phyloP scores from a whole-genome alignment of 805 yeast species.

The Candida glaebosa region DNA sequence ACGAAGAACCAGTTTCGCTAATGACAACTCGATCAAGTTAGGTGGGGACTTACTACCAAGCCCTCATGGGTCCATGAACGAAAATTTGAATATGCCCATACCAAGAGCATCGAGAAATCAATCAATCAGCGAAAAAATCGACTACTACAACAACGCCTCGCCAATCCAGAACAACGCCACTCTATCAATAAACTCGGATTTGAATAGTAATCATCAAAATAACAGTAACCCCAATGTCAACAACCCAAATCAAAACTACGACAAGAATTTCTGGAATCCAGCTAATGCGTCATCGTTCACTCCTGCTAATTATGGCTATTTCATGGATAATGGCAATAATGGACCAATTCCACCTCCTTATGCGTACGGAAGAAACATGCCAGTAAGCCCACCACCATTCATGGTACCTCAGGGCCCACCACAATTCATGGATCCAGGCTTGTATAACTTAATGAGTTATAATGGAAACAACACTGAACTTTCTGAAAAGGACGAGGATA shows the following conservation, averaged over 20 bases:
- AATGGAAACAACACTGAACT: conserved; percentile 5
- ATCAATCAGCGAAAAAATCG: conserved; percentile 61
- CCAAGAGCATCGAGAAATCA: conserved; percentile 43
- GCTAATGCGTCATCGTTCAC: conserved; percentile 60
- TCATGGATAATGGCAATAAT: conserved; percentile 21
- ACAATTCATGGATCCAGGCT: conserved; percentile 34
- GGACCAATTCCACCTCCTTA: conserved; percentile 20
- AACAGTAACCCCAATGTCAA: neutral
- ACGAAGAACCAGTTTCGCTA: conserved; percentile 52
- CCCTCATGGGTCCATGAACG: conserved; percentile 42
- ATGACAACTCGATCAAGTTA: conserved; percentile 22
- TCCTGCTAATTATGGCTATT: conserved; percentile 34
- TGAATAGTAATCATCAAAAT: conserved; percentile 12
- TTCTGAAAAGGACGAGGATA: conserved; percentile 3
- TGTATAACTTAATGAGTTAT: conserved; percentile 30
- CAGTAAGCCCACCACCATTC: conserved; percentile 37
- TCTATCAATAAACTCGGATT: conserved; percentile 28
- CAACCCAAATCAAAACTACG: conserved; percentile 4
- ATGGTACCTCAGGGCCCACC: conserved; percentile 37
- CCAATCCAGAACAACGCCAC: conserved; percentile 44
- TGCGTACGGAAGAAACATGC: conserved; percentile 14
- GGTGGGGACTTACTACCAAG: conserved; percentile 21
- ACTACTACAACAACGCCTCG: conserved; percentile 47
- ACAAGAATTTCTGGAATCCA: conserved; percentile 59
- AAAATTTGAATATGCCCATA: conserved; percentile 37